These are phyloP conservation scores for Gossypium longicalyx DNA, from an alignment of 345 rosid species.

Conservation along the genomic window DNA sequence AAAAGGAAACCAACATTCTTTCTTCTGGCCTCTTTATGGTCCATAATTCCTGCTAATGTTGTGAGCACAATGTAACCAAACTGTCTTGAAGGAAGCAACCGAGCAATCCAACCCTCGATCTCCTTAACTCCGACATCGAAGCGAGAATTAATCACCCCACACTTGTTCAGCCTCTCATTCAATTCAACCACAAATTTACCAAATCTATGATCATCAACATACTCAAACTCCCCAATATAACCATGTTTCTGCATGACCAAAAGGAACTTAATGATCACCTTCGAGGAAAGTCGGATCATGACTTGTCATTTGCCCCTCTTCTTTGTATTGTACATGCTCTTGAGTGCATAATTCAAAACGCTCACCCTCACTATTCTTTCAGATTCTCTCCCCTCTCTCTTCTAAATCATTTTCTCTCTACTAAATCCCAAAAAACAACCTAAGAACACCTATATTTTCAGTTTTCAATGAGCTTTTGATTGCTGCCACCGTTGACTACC, in stretches of 20 bases:
- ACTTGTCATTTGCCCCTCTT: slow-evolving; percentile 76
- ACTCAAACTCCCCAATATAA: slow-evolving; percentile 77
- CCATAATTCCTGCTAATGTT: slow-evolving; percentile 80
- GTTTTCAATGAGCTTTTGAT: too few species aligned
- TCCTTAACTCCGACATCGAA: slow-evolving; percentile 76
- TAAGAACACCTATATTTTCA: too few species aligned
- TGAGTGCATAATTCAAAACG: slow-evolving; percentile 72
- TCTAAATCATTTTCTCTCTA: too few species aligned
- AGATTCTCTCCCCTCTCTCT: too few species aligned
- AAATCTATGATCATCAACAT: slow-evolving; percentile 75
- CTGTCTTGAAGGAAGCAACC: slow-evolving; percentile 84
- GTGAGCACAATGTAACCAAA: slow-evolving; percentile 76
- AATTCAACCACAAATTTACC: slow-evolving; percentile 75
- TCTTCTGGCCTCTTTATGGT: slow-evolving; percentile 78
- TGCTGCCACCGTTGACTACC: too few species aligned
- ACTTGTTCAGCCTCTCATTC: slow-evolving; percentile 70
- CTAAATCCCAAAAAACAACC: too few species aligned
- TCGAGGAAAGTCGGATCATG: slow-evolving; percentile 75
- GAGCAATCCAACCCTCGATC: slow-evolving; percentile 81
- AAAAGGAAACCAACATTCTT: slow-evolving; percentile 51
- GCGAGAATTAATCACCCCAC: slow-evolving; percentile 81
- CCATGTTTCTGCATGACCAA: slow-evolving; percentile 82
- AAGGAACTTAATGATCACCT: slow-evolving; percentile 73
- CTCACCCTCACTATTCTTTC: slow-evolving; percentile 59
- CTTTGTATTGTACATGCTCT: slow-evolving; percentile 75